phyloP scores from a whole-genome alignment of 2,329 filamentous ascomycete genomes.

The Verticillium albo-atrum region DNA sequence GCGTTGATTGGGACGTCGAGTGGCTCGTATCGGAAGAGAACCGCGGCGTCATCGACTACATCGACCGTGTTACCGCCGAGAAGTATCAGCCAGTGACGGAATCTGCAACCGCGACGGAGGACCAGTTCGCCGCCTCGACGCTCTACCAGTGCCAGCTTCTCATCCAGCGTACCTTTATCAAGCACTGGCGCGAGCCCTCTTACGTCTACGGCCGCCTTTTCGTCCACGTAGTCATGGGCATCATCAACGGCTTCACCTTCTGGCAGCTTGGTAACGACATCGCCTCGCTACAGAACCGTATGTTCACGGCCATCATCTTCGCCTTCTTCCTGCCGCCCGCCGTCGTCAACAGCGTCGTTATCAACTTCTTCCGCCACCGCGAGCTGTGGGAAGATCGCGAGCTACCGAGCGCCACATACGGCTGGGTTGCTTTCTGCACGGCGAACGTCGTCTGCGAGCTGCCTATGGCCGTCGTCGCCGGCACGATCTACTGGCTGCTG shows the following conservation, averaged over 20 bases:
- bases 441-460: slow-evolving; percentile 71
- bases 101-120: slow-evolving; percentile 6
- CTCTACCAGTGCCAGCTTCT: slow-evolving; percentile 60
- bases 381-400: slow-evolving; percentile 70
- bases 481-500: slow-evolving; percentile 64
- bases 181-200: slow-evolving; percentile 72
- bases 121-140: slow-evolving; percentile 64
- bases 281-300: slow-evolving; percentile 69
- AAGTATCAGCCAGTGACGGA: slow-evolving; percentile 27
- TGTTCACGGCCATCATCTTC: slow-evolving; percentile 65
- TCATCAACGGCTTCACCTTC: slow-evolving; percentile 76
- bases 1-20: slow-evolving; percentile 69
- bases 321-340: slow-evolving; percentile 64
- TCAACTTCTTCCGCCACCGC: slow-evolving; percentile 74
- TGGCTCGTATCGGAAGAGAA: slow-evolving; percentile 65
- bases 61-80: slow-evolving; percentile 51
- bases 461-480: slow-evolving; percentile 60
- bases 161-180: slow-evolving; percentile 64
- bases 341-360: slow-evolving; percentile 67
- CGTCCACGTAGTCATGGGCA: slow-evolving; percentile 63
- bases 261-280: slow-evolving; percentile 62
- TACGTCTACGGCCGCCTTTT: slow-evolving; percentile 78
- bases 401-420: slow-evolving; percentile 70
- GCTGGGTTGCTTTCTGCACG: slow-evolving; percentile 71
- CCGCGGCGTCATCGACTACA: slow-evolving; percentile 55